phyloP scores from a whole-genome alignment of 140 eudicot species.

The Stevia rebaudiana region DNA sequence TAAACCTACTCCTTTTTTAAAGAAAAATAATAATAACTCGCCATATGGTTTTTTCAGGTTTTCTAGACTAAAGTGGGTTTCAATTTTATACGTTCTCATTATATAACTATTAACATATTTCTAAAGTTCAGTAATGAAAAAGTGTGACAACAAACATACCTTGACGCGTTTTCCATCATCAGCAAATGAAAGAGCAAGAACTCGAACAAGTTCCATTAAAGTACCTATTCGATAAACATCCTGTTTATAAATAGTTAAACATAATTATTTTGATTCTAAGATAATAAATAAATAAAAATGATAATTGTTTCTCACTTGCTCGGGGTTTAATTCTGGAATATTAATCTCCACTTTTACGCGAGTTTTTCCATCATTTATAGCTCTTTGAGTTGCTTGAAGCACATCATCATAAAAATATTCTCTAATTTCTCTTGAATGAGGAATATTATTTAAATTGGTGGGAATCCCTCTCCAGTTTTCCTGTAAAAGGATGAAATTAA shows the following conservation, averaged over 20 bases:
- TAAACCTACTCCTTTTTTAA: too few species aligned
- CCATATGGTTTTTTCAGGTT: too few species aligned
- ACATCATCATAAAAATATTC: constrained; percentile 90
- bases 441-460: constrained; percentile 89
- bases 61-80: too few species aligned
- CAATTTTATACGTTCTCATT: too few species aligned
- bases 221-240: constrained; percentile 99
- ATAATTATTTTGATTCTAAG: constrained; percentile 12
- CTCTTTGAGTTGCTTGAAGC: constrained; percentile 91
- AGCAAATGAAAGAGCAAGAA: constrained; percentile 81
- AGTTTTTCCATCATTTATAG: constrained; percentile 76
- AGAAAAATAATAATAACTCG: too few species aligned
- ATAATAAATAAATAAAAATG: background rate
- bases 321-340: constrained; percentile 94
- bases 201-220: constrained; percentile 92
- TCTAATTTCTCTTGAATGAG: constrained; percentile 97
- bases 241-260: constrained; percentile 44
- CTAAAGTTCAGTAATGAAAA: background rate
- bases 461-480: constrained; percentile 96
- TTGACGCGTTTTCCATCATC: constrained; percentile 97
- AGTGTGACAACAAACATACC: constrained; percentile 38
- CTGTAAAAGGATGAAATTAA: constrained; percentile 36
- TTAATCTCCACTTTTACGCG: constrained; percentile 90
- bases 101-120: background rate
- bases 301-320: constrained; percentile 49